Percentiles rank a stretch among this genome's conserved stretches.
Evolutionary conservation across 768 basidiomycete genomes (phyloP).

Genomic region (Leccinum subtestaceum): DNA sequence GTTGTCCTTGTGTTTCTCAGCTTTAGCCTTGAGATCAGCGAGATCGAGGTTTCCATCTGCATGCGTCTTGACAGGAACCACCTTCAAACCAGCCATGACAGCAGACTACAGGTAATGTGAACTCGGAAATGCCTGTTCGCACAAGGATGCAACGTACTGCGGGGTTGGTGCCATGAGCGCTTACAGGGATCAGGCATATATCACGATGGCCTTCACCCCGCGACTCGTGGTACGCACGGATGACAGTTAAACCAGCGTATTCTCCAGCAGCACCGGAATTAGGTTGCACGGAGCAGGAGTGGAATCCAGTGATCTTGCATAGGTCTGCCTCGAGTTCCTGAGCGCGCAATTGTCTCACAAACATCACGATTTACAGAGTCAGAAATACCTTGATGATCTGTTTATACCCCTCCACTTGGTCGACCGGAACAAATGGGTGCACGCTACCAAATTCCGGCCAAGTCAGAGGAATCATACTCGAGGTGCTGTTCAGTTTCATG

Average conservation of each 20-base stretch:
- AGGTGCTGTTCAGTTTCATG: slow-evolving; percentile 98
- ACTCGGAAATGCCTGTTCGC: not conserved
- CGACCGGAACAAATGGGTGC: slow-evolving; percentile 89
- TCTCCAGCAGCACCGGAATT: slow-evolving; percentile 99
- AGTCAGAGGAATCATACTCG: slow-evolving; percentile 94
- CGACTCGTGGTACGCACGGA: slow-evolving; percentile 91
- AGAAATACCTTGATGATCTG: slow-evolving; percentile 67
- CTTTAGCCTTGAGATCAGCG: slow-evolving; percentile 79
- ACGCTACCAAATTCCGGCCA: slow-evolving; percentile 89
- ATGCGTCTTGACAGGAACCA: slow-evolving; percentile 90
- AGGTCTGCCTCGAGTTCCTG: slow-evolving; percentile 91
- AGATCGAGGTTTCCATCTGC: slow-evolving; percentile 88
- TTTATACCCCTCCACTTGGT: slow-evolving; percentile 88
- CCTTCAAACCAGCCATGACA: slow-evolving; percentile 95
- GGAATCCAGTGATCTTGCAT: slow-evolving; percentile 94
- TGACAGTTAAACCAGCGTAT: slow-evolving; percentile 92
- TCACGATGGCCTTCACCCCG: slow-evolving; percentile 82
- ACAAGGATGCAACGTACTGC: slow-evolving; percentile 56
- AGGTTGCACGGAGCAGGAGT: slow-evolving; percentile 94
- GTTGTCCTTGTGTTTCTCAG: slow-evolving; percentile 85
- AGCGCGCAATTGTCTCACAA: slow-evolving; percentile 7
- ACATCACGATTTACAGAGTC: not conserved
- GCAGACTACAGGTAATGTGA: slow-evolving; percentile 64
- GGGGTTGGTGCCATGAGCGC: slow-evolving; percentile 98
- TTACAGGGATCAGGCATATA: slow-evolving; percentile 90